Evolutionary conservation across 371 early-diverging fungal species (phyloP), one percentile per base, ranked within the genome.

Genomic region (Umbelopsis sp.): DNA sequence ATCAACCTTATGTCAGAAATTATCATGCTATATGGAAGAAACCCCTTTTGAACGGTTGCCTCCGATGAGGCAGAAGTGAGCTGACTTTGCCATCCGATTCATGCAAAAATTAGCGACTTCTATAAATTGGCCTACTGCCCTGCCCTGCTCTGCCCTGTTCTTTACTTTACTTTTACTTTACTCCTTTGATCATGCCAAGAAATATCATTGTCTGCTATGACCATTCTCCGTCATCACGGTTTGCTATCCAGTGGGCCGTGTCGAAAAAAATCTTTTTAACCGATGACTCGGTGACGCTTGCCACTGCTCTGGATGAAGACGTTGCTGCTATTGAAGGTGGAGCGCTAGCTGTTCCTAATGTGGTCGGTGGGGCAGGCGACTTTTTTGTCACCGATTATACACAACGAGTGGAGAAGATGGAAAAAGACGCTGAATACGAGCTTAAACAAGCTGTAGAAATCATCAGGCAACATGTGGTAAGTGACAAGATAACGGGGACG

Each of bases 201-300:
- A 69, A 52, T 38, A 63, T 78, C 22, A 50, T 78, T 44, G 70
- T 78, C 24, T 76, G 72, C 9, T 76, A 76, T 51, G 79, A 78
- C 44, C 72, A 72, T 45, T 68, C 76, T 2, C 69, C 69, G 18
- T 50, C 68, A 24, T 76, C 79, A 8, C 68, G 72, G 37, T 24
- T 62, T 22, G 74, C 76, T 5, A 65, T 78, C 67, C 68, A 75
- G 57, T 78, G 79, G 76, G 65, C 74, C 3, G 24, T 78, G 0
- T 22, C 63, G 7, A 77, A 76, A 8, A 24, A 72, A 18, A 25
- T 69, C 14, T 24, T 78, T 29, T 63, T 69, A 63, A 57, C 74
- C 7, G 69, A 71, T 2, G 79, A 76, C 50, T 63, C 69, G 16
- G 70, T 78, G 11, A 69, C 69, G 0, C 29, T 78, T 16, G 71